Evolutionary conservation across 371 early-diverging fungal species (phyloP), one percentile per base, ranked within the genome.

Genomic region (Mortierella sp.): DNA sequence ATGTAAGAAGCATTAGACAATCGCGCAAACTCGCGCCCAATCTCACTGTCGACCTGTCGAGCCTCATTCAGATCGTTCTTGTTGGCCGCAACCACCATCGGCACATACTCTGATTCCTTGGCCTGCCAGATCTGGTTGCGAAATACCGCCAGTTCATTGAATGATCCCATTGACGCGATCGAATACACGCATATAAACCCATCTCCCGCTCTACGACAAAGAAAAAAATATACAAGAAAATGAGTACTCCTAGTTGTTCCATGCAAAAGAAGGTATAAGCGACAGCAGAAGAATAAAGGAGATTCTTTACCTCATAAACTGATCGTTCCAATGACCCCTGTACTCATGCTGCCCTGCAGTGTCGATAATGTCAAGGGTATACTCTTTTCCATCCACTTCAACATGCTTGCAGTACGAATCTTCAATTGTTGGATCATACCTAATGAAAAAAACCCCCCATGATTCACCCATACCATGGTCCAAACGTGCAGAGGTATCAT

Each of bases 81-180:
- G 84, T 95, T 95, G 45, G 92, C 95, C 1, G 94, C 89, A 28
- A 95, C 76, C 47, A 94, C 89, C 75, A 92, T 92, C 1, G 93
- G 93, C 58, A 93, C 89, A 50, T 88, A 72, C 28, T 82, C 87
- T 21, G 80, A 72, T 65, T 89, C 89, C 38, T 83, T 84, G 47
- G 87, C 89, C 6, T 84, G 80, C 76, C 82, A 80, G 73, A 89
- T 88, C 73, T 89, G 89, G 70, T 85, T 76, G 21, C 86, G 76
- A 71, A 88, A 82, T 28, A 72, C 78, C 11, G 63, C 76, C 73
- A 87, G 57, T 54, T 89, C 89, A 42, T 85, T 79, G 57, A 89
- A 87, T n/a, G 89, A 87, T 0, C 76, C 76, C 87, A 77, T 81
- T 2, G 80, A 76, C 19, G 88, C 85, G 52, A 89, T 86, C n/a